Base-by-base conservation (phyloP, 352 stramenopile species). In the Phytophthora brassicae region DNA sequence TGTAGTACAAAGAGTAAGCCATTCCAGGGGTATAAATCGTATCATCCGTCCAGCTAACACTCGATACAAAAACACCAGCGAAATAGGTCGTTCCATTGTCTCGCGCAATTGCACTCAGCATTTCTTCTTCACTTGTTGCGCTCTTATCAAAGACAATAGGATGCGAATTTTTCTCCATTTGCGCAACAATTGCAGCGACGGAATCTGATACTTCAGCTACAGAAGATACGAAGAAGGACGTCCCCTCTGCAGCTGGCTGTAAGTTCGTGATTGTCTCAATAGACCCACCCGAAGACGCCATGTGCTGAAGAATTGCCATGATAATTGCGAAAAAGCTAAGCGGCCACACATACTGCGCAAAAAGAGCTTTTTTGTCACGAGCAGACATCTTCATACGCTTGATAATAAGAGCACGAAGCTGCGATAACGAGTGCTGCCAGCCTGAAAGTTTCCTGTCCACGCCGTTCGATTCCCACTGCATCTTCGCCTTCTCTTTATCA, bases 271-370 rank as follows among this genome's bases (percentile, higher is more conserved):
- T 20, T 4, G 61, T 76, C 46, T 90, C 76, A 26, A 84, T 74
- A 4, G 56, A 70, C 14, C 71, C 67, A 35, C 60, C 55, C 13
- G 55, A 58, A 6, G 56, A 60, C 3, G 71, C 52, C 20, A 89
- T 35, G 26, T 81, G 63, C 26, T 87, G 61, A 9, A 81, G 35
- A 2, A 83, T 54, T 20, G 64, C 70, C 46, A 91, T 70, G 20
- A 91, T 42, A 16, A 90, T 68, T 17, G 70, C 65, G 42, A 89
- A 91, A 20, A 87, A 68, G 17, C 64, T 69, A 36, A 93, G 68
- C 5, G 84, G 84, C 81, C 80, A 90, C 4, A 89, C 57, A 56
- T 88, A 93, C 44, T 93, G 84, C 7, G 77, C 74, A 16, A 89
- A 70, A 0, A 93, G 46, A 1, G 71, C 50, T 39, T 86, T 86